These are phyloP conservation scores for Paxillus involutus DNA, from an alignment of 768 basidiomycete species.

Conservation along the genomic window DNA sequence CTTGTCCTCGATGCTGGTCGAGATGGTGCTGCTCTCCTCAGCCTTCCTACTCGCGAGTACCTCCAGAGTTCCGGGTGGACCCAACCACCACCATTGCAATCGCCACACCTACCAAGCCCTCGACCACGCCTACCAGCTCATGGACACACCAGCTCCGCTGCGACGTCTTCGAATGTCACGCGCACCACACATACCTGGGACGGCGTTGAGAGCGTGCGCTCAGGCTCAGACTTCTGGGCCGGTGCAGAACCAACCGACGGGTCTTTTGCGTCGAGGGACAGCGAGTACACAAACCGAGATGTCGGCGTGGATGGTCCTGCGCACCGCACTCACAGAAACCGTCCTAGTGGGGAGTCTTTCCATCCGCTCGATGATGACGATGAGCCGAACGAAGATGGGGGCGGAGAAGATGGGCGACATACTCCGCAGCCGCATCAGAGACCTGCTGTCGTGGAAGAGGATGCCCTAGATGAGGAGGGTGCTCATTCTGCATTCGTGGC, in stretches of 20 bases:
- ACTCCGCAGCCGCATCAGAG: conserved; percentile 20
- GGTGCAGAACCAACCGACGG: conserved; percentile 23
- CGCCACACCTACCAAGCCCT: neutral
- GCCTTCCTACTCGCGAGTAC: conserved; percentile 81
- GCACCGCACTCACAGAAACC: conserved; percentile 6
- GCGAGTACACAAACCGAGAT: conserved; percentile 8
- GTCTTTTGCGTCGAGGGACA: conserved; percentile 22
- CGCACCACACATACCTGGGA: conserved; percentile 13
- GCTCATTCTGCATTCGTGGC: conserved; percentile 84
- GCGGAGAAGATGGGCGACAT: conserved; percentile 16
- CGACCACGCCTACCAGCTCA: conserved; percentile 11
- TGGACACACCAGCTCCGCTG: conserved; percentile 17
- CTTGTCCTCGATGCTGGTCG: conserved; percentile 82
- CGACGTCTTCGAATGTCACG: conserved; percentile 16
- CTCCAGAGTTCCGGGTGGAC: conserved; percentile 84
- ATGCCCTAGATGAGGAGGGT: conserved; percentile 68
- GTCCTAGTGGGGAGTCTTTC: conserved; percentile 29
- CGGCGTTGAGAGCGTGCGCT: conserved; percentile 50
- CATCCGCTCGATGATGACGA: conserved; percentile 32
- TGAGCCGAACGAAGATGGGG: conserved; percentile 14
- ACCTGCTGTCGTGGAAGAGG: conserved; percentile 32
- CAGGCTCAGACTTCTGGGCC: conserved; percentile 80
- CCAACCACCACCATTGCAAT: conserved; percentile 12
- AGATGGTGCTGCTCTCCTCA: conserved; percentile 79
- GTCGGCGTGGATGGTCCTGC: neutral